Conservation (phyloP, 345 rosid genomes). For the Capsella bursapastoris region DNA sequence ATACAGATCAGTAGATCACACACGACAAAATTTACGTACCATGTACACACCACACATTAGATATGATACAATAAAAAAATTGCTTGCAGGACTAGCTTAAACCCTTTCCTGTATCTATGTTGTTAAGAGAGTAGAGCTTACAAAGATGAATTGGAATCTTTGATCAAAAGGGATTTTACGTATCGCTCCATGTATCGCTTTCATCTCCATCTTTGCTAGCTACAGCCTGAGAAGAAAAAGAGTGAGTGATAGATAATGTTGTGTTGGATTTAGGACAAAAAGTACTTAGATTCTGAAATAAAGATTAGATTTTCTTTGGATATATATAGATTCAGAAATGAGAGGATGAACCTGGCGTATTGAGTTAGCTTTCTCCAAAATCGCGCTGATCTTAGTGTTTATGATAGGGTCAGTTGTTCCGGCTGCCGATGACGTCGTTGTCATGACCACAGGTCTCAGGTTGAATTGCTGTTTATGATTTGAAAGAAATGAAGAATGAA, state of each 20-base stretch:
- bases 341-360: constrained; percentile 75
- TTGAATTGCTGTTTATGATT: constrained; percentile 63
- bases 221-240: constrained; percentile 64
- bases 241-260: constrained; percentile 3
- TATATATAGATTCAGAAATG: neutral
- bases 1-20: constrained; percentile 23
- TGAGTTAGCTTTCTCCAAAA: constrained; percentile 93
- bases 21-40: constrained; percentile 22
- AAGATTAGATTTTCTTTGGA: constrained; percentile 12
- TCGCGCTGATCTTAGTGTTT: constrained; percentile 72
- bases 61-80: constrained; percentile 18
- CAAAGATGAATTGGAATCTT: constrained; percentile 1
- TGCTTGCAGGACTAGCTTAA: constrained; percentile 28
- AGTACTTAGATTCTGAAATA: constrained; percentile 16
- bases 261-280: constrained; percentile 14
- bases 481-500: constrained; percentile 18
- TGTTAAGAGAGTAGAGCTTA: neutral
- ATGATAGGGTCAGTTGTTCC: constrained; percentile 50
- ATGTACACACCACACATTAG: constrained; percentile 34
- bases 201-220: constrained; percentile 81
- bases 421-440: constrained; percentile 52
- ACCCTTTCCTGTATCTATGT: neutral
- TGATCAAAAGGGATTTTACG: constrained; percentile 15
- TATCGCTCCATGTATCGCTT: constrained; percentile 80
- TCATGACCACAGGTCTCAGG: constrained; percentile 62